Base-by-base conservation (phyloP, 257 asterid genomes). In the Penstemon eatonii region DNA sequence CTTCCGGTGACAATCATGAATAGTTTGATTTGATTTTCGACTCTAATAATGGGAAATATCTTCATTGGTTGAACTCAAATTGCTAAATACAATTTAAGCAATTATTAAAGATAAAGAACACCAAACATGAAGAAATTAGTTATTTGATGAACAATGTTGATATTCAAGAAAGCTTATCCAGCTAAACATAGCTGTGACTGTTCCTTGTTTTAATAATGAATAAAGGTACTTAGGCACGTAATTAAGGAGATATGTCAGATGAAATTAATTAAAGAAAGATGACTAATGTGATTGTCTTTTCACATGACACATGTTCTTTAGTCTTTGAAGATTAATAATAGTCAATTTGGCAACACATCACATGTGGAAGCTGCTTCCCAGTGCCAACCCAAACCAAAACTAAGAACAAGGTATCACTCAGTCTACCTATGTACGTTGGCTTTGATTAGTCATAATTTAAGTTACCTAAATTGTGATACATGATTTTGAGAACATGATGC, bases 301-400 rank as follows among this genome's bases (percentile, higher is more conserved):
- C 72, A 72, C 81, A 69, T 72, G 82, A 74, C 71, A 59, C 73
- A 69, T 73, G 79, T 78, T 70, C 75, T 70, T 70, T 49, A 57
- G 33, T 60, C 65, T 66, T 38, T 46, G 66, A 25, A 66, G 75
- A 72, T 68, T 67, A 25, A 25, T 44, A 42, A 13, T 66, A 51
- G 75, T 74, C 76, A 78, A 70, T 55, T 62, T 67, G 70, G 40
- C 68, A 60, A 60, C 33, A 25, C 33, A 60, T 66, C 76, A 65
- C 77, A 78, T 78, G 79, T 60, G 41, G 33, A 15, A 36, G 47
- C 68, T 63, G 46, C 40, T 74, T 62, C 73, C 72, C 39, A 42
- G 57, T 68, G 42, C 59, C 73, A 36, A 43, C 18, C 18, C 18
- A 15, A 15, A 15, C 33, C 2, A 25, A 25, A 25, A 25, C 33